Base-by-base conservation (phyloP, 108 stramenopile genomes). In the Skeletonema costatum region DNA sequence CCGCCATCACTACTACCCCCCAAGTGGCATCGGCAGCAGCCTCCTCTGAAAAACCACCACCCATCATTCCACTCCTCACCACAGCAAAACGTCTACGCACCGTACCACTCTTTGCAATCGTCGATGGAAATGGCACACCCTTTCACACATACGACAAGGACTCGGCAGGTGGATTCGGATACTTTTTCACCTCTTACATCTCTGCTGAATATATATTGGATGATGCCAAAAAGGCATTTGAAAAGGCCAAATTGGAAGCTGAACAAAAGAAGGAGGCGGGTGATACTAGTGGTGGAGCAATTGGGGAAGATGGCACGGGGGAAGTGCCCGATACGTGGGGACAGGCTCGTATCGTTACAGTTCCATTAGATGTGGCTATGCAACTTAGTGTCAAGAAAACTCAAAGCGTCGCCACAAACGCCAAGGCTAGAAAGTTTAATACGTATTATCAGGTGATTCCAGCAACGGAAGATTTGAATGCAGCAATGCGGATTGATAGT, bases 381-480 rank as follows among this genome's bases (percentile, higher is more conserved):
- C 88, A 90, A 17, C 60, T 94, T 5, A 76, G 71, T 5, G 79
- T 79, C 32, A 88, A 89, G 56, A 75, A 68, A 38, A 74, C 74
- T 16, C 35, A 59, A 30, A 82, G 81, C 38, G 4, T 82, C 0
- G 81, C 74, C 16, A 58, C 25, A 41, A 82, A 75, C 71, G 81
- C 83, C 74, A 63, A 78, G 66, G 61, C 53, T 12, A 77, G 53
- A 51, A 74, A 39, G 35, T 77, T 83, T 35, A 61, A 80, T 14
- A 85, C 87, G 5, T 90, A 88, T 66, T 94, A 92, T 75, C 84
- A 86, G 51, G 64, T 94, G 31, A 85, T 90, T 68, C 91, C 93
- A 4, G 68, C 86, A 2, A 83, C 78, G 32, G 68, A 79, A 16
- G 89, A 92, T 71, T 70, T 91, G 53, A 81, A 90, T 50, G 91